Base-by-base conservation (phyloP, 345 rosid species). In the Clausena lansium region DNA sequence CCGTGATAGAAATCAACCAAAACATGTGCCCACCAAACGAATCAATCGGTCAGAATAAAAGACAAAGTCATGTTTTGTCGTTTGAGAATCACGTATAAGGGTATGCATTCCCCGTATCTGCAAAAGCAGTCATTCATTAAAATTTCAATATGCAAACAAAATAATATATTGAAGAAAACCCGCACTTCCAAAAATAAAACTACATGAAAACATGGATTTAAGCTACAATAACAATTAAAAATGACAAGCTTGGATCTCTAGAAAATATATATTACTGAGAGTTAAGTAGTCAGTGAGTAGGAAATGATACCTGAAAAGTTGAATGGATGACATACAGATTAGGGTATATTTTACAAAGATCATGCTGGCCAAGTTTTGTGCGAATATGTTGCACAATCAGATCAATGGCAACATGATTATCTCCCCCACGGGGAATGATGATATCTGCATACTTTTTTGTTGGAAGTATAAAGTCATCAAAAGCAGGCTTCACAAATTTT, bases 51-150 rank as follows among this genome's bases (percentile, higher is more conserved):
- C 99, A 85, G 98, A 79, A 86, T 96, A 96, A 76, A 96, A 96
- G 78, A 96, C 93, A 67, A 96, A 96, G 85, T 96, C 98, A 82
- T 96, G 98, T 82, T 91, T 96, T 63, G 98, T 91, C 82, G 92
- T 93, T 84, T 90, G 93, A 82, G 95, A 72, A 85, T 94, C 99
- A 76, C 99, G 99, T 86, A 96, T 91, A 47, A 96, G 97, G 76
- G 99, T 96, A 86, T 96, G 99, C 99, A 96, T 96, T 77, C 99
- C 99, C 78, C 97, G 86, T 83, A 94, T 96, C 99, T 96, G 91
- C 85, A 91, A 33, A 76, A 67, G 59, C 15, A 33, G 70, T 45
- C 39, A 69, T 76, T 32, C 39, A 65, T 55, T 11, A 59, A 69
- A 58, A 64, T 65, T 15, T 38, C 61, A 75, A 24, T 10, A 69